phyloP scores from a whole-genome alignment of 139 green algal genomes.

The Zygnema cylindricum region DNA sequence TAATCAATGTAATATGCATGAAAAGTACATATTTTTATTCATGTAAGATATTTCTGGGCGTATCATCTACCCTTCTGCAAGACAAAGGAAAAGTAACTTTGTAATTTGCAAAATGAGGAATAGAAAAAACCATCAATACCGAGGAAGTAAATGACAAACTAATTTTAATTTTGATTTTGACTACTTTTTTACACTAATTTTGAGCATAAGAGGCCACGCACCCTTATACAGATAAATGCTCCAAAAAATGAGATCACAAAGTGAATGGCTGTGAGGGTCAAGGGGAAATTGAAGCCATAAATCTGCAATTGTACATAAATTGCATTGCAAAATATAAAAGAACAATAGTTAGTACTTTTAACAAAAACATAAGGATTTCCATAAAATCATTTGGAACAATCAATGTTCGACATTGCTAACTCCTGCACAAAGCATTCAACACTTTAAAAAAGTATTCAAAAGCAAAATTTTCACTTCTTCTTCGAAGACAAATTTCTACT shows the following conservation, averaged over 20 bases:
- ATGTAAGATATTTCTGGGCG: too few relatives aligned
- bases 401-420: slow-evolving; percentile 22
- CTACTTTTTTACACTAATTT: too few relatives aligned
- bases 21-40: too few relatives aligned
- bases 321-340: too few relatives aligned
- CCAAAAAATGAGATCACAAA: slow-evolving; percentile 61
- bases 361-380: neutral
- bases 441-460: neutral
- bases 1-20: too few relatives aligned
- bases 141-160: too few relatives aligned
- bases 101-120: too few relatives aligned
- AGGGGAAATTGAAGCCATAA: slow-evolving; percentile 62
- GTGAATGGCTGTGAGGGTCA: slow-evolving; percentile 62
- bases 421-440: too few relatives aligned
- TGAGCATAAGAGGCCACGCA: slow-evolving; percentile 23
- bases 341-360: neutral
- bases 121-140: too few relatives aligned
- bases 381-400: neutral
- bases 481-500: neutral
- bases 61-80: too few relatives aligned
- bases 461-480: neutral
- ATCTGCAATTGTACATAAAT: slow-evolving; percentile 46
- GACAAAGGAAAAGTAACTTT: too few relatives aligned
- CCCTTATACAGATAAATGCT: slow-evolving; percentile 39
- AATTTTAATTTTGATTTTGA: too few relatives aligned